phyloP scores from a whole-genome alignment of 2,329 filamentous ascomycete genomes.

The Fusarium compactum region DNA sequence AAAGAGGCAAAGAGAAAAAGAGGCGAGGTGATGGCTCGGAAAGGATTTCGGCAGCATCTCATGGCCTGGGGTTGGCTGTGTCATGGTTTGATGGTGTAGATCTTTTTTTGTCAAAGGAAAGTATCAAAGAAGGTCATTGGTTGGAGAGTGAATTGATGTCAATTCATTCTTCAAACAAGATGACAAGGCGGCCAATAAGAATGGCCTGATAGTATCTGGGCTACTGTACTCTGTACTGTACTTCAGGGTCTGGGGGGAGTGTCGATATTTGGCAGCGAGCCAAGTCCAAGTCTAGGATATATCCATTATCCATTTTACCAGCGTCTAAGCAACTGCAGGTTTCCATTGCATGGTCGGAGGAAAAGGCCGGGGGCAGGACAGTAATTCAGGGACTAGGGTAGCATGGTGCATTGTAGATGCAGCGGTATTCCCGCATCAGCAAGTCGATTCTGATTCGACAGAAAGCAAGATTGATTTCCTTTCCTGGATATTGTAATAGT shows the following conservation, averaged over 20 bases:
- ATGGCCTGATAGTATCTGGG: slow-evolving; percentile 42
- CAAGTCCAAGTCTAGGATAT: slow-evolving; percentile 27
- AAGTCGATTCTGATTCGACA: slow-evolving; percentile 39
- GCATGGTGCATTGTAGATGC: slow-evolving; percentile 15
- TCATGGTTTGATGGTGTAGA: slow-evolving; percentile 28
- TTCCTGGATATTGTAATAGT: slow-evolving; percentile 25
- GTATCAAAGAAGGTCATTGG: slow-evolving; percentile 36
- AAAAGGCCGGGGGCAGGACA: slow-evolving; percentile 14
- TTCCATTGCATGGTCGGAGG: slow-evolving; percentile 28
- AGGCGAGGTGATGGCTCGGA: background rate
- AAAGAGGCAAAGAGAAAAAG: background rate
- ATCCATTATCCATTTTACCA: background rate
- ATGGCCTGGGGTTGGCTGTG: slow-evolving; percentile 19
- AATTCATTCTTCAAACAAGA: slow-evolving; percentile 49
- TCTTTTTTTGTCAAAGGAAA: slow-evolving; percentile 31
- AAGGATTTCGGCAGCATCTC: slow-evolving; percentile 33
- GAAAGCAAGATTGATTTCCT: slow-evolving; percentile 19
- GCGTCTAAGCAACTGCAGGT: slow-evolving; percentile 16
- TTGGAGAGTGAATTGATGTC: slow-evolving; percentile 39
- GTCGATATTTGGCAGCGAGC: slow-evolving; percentile 33
- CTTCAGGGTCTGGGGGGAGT: slow-evolving; percentile 37
- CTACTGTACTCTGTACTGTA: background rate
- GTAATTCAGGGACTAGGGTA: slow-evolving; percentile 19
- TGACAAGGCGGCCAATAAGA: slow-evolving; percentile 46
- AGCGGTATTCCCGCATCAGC: slow-evolving; percentile 34